Evolutionary conservation across 768 basidiomycete species (phyloP), one percentile per base, ranked within the genome.

Genomic region (Naganishia kalamii): DNA sequence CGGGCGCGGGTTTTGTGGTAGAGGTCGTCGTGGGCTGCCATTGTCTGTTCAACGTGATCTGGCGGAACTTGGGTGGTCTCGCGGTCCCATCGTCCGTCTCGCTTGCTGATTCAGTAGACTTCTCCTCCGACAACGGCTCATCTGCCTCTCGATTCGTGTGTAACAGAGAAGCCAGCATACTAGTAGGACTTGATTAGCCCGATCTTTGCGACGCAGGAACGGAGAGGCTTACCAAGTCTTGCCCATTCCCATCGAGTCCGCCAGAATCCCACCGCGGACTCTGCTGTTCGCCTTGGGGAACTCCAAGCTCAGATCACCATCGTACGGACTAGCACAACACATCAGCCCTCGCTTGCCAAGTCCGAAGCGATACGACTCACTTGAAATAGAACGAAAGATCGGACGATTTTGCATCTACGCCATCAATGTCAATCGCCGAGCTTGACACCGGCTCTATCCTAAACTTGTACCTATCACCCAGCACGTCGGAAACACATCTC

Each of bases 211-310:
- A 21, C 19, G 32, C 29, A 49, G 37, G 23, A 1, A 30, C 10
- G 30, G 44, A 30, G 35, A 15, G 1, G 21, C 66, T 21, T 13
- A 64, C 66, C 76, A 77, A 11, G 76, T 77, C 64, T 77, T 77
- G 21, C 76, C 76, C 76, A 77, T 76, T n/a, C 76, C 75, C 78
- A 79, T 79, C 17, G 78, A 76, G 65, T 81, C 94, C 83, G 93
- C 94, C 44, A 97, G 80, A 68, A 98, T 93, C 3, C 94, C 94
- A 27, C 93, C 92, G 71, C 83, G 82, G 60, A 88, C 86, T 67
- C 83, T 86, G 50, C 84, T 82, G 72, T 89, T 87, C 0, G 88
- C 86, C 71, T 82, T 88, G 0, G 94, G 94, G 70, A 94, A 91
- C 10, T 86, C 81, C 29, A 97, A 78, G 68, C 87, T 90, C 60